Percentiles rank a stretch among this genome's conserved stretches.
Conservation (phyloP, 495 filamentous ascomycete genomes). For the Penicillium cosmopolitanum region DNA sequence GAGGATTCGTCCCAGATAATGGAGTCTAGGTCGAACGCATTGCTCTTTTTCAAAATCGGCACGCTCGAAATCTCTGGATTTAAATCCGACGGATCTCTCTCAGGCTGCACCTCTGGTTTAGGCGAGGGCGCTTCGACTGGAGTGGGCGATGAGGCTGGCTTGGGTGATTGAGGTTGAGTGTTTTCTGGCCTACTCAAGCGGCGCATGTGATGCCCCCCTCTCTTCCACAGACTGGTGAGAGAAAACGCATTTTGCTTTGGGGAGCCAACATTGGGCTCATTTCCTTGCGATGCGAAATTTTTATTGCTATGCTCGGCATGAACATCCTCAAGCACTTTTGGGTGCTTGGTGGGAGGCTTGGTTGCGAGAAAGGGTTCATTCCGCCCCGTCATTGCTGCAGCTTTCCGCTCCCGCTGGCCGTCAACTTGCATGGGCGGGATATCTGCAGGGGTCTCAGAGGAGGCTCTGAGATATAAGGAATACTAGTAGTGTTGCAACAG, state of each 20-base stretch:
- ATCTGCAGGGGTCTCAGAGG: background rate
- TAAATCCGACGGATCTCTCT: background rate
- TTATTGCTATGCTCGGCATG: background rate
- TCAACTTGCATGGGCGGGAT: background rate
- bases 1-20: conserved; percentile 21
- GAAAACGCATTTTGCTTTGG: conserved; percentile 6
- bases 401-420: background rate
- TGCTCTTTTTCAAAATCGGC: conserved; percentile 14
- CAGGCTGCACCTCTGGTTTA: background rate
- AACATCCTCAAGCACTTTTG: conserved; percentile 5
- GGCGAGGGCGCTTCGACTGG: background rate
- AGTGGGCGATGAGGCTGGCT: background rate
- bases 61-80: background rate
- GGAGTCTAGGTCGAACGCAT: conserved; percentile 13
- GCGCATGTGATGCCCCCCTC: conserved; percentile 15
- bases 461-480: background rate
- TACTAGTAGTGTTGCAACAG: background rate
- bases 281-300: background rate
- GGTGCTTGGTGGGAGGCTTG: background rate
- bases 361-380: background rate
- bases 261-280: background rate
- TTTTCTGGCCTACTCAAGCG: conserved; percentile 11
- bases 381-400: conserved; percentile 1
- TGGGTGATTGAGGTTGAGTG: background rate
- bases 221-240: conserved; percentile 8